Evolutionary conservation across 139 green algal genomes (phyloP).

Genomic region (Picochlorum costavermella): DNA sequence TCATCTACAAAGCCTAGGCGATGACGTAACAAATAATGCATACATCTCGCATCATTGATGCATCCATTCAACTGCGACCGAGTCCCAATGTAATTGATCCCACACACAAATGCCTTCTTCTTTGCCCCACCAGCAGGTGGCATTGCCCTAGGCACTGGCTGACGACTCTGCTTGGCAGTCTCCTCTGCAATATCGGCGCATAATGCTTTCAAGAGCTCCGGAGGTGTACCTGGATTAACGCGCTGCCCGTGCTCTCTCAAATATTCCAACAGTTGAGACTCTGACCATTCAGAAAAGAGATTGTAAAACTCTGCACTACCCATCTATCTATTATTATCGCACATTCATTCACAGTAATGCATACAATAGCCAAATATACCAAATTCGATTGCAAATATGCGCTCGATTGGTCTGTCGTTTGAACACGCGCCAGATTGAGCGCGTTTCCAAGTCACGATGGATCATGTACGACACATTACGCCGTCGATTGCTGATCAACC

Average conservation of each 20-base stretch:
- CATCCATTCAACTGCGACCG: conserved; percentile 30
- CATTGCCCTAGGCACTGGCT: conserved; percentile 7
- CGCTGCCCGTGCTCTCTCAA: conserved; percentile 10
- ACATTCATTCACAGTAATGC: no score
- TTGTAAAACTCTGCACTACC: conserved; percentile 8
- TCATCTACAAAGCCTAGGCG: conserved; percentile 24
- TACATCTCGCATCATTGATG: conserved; percentile 46
- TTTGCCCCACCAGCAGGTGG: conserved; percentile 10
- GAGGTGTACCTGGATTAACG: not conserved
- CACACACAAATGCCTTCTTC: conserved; percentile 30
- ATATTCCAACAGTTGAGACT: conserved; percentile 14
- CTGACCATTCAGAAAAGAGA: conserved; percentile 9
- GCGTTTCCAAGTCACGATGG: no score
- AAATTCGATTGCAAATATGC: no score
- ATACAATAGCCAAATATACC: no score
- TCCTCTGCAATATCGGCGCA: not conserved
- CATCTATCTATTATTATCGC: no score
- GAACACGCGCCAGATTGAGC: no score
- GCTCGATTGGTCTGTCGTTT: no score
- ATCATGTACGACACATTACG: no score
- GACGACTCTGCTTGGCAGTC: not conserved
- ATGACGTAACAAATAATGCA: conserved; percentile 31
- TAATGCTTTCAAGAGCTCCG: not conserved
- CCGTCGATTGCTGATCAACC: no score
- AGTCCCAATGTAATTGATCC: conserved; percentile 36